Percentiles rank a stretch among this genome's conserved stretches.
phyloP scores from a whole-genome alignment of 2,329 filamentous ascomycete genomes.

The Tolypocladium sp. region DNA sequence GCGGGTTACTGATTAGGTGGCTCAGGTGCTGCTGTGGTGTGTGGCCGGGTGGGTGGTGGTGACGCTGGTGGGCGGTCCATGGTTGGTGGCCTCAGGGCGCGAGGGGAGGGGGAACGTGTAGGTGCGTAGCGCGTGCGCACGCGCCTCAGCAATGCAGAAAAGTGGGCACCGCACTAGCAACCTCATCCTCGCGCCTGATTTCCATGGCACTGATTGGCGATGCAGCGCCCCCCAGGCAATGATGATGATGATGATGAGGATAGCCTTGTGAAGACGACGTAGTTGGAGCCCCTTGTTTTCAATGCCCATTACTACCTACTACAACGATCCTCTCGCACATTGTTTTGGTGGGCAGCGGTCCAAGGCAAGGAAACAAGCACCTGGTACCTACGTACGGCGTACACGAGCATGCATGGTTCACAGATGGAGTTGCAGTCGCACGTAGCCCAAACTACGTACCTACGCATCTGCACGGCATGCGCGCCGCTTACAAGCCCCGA shows the following conservation, averaged over 20 bases:
- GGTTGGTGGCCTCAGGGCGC: neutral
- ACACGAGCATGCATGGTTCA: neutral
- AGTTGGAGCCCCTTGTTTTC: neutral
- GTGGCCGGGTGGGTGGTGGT: conserved; percentile 9
- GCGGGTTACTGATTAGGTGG: conserved; percentile 47
- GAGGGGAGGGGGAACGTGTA: neutral
- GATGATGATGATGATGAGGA: neutral
- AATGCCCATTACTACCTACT: neutral
- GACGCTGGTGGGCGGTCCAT: conserved; percentile 2
- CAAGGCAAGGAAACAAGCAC: neutral
- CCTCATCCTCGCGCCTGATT: neutral
- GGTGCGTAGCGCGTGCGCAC: neutral
- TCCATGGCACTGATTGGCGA: neutral
- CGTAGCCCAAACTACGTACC: neutral
- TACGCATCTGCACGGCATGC: neutral
- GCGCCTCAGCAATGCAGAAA: neutral
- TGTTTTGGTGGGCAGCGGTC: neutral
- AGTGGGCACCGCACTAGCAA: neutral
- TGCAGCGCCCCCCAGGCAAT: neutral
- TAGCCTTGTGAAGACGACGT: neutral
- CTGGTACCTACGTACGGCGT: neutral
- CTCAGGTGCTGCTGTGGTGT: conserved; percentile 7
- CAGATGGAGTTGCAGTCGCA: too few relatives aligned
- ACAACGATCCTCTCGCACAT: too few relatives aligned
- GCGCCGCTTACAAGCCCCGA: too few relatives aligned